Evolutionary conservation across 495 filamentous ascomycete species (phyloP).

Genomic region (Parmelia sp.): DNA sequence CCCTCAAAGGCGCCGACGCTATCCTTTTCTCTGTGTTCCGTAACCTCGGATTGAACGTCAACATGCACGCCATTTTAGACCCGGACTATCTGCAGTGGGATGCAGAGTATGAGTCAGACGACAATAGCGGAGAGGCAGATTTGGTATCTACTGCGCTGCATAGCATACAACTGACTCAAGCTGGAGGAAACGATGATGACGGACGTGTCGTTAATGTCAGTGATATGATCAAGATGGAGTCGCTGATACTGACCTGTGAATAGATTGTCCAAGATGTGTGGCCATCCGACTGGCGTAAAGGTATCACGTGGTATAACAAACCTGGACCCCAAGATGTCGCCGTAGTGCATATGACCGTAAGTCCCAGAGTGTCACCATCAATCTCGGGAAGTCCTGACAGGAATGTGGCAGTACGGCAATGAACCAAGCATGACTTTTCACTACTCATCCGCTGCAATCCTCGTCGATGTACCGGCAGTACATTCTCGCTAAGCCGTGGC

Average conservation of each 20-base stretch:
- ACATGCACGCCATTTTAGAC: neutral
- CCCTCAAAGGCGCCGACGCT: constrained; percentile 27
- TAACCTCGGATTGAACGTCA: neutral
- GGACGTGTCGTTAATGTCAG: too few relatives aligned
- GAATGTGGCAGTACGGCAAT: too few relatives aligned
- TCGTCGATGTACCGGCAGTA: constrained; percentile 4
- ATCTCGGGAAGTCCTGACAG: too few relatives aligned
- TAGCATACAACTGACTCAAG: too few relatives aligned
- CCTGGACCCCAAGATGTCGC: neutral
- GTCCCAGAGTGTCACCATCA: too few relatives aligned
- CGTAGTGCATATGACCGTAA: neutral
- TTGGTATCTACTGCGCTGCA: too few relatives aligned
- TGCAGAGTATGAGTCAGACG: neutral
- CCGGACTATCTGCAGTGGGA: too few relatives aligned
- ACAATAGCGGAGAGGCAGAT: too few relatives aligned
- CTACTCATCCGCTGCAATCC: constrained; percentile 13
- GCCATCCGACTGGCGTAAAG: constrained; percentile 1
- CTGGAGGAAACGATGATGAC: too few relatives aligned
- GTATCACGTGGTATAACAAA: constrained; percentile 5
- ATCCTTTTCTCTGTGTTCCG: constrained; percentile 12
- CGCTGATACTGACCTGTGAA: neutral
- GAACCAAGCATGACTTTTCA: neutral
- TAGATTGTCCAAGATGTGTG: neutral
- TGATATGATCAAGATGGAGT: too few relatives aligned
- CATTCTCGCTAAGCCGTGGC: too few relatives aligned